Evolutionary conservation across 345 rosid genomes (phyloP), one percentile per base, ranked within the genome.

Genomic region (Fremontodendron californicum): DNA sequence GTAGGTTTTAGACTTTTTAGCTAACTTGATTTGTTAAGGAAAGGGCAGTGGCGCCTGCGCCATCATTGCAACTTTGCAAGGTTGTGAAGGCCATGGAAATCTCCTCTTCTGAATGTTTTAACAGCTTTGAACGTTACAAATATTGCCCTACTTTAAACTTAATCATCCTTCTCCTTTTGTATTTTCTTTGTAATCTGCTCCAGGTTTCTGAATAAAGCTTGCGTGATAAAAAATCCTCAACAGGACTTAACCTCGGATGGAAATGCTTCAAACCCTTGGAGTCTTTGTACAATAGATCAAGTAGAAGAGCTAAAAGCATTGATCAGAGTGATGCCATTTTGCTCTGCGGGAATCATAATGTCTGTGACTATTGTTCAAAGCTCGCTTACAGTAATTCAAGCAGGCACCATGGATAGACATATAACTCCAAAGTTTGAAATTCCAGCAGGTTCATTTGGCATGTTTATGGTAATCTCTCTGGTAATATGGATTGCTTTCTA

Each of bases 281-380:
- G 77, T 58, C 86, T 87, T n/a, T 91, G 90, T 78, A 86, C 86
- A 0, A 74, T 83, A 2, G 86, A 89, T 69, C 91, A 88, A 86
- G 93, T 88, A 10, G 93, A 89, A 76, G 91, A 87, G 63, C 77
- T 91, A 35, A 91, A 91, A 82, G 82, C 88, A 62, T 76, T 91
- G 4, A 77, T 91, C 43, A 84, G 51, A 40, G 75, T 91, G 33
- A 46, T 86, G 13, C 91, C 89, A 0, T 68, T 91, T 1, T 89
- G 91, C 88, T 88, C 92, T 10, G 80, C 91, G 2, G 90, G 89
- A 45, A 85, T 88, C 13, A 81, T 90, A 62, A 11, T 78, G 9
- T 58, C 84, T 19, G 67, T 87, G 31, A 80, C 75, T n/a, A n/a
- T 78, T 35, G 23, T 55, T 60, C 95, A 89, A 84, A n/a, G 23